Evolutionary conservation across 768 basidiomycete genomes (phyloP), one percentile per base, ranked within the genome.

Genomic region (Podaxis sp.): DNA sequence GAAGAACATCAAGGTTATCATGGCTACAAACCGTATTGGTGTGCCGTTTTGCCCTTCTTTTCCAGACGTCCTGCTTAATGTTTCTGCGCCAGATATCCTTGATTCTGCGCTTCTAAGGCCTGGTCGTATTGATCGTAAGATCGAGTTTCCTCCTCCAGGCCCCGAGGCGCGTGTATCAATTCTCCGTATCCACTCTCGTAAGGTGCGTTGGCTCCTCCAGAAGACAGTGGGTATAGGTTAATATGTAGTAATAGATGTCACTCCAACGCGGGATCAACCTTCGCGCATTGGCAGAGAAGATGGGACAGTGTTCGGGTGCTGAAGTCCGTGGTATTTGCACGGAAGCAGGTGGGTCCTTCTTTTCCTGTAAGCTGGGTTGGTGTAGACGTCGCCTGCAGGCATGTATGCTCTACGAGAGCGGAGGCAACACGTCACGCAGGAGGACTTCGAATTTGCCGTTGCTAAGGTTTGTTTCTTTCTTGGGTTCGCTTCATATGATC

Each of bases 1-100:
- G 70, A 97, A 97, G 79, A 96, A 98, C 71, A 96, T 98, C 77
- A 97, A 98, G 76, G 96, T 83, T 33, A 82, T 84, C 78, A 97
- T 96, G 95, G 96, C 96, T 25, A 98, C 96, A 52, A 98, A 98
- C 77, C 92, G 96, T 70, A 97, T 97, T 77, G 91, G 90, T 88
- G 60, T 37, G 78, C 71, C 53, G 37, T 24, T 27, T 25, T 24
- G 2, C 29, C 9, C 22, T 12, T 33, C 13, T 25, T 17, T 61
- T 9, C 41, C 7, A 7, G 33, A 51, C 12, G 51, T 24, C 22
- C 59, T 24, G 33, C 33, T 33, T 33, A 33, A 12, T 33, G 19
- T 12, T 13, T 24, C 13, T 38, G 17, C 13, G 29, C 9, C 64
- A 91, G 96, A 98, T 75, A 97, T 98, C 66, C 84, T 98, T 65